Conservation (phyloP, 2,329 filamentous ascomycete species). For the Claviceps africana region DNA sequence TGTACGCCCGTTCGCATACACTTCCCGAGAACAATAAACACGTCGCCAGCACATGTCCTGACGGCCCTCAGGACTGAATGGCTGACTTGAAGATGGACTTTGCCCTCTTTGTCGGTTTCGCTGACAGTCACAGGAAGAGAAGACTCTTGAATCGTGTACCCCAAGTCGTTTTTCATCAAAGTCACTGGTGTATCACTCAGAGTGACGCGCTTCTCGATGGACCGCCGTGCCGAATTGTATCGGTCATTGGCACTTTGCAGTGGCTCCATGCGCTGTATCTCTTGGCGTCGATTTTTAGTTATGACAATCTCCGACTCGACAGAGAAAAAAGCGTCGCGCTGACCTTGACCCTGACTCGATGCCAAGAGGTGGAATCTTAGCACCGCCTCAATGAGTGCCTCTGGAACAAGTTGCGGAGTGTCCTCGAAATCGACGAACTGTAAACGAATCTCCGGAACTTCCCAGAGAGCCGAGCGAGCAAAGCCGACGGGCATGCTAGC, state of each 20-base stretch:
- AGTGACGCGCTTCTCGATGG: neutral
- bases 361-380: neutral
- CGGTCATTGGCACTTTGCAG: neutral
- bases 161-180: neutral
- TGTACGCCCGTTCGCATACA: neutral
- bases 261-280: neutral
- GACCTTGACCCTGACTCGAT: neutral
- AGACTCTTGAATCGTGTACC: neutral
- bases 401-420: neutral
- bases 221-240: neutral
- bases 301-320: conserved; percentile 1
- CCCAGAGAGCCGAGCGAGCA: neutral
- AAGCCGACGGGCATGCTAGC: conserved; percentile 1
- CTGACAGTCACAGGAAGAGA: neutral
- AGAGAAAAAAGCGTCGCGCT: neutral
- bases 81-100: neutral
- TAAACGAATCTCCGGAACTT: neutral
- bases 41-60: neutral
- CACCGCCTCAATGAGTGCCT: neutral
- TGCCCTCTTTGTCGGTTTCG: too few species aligned
- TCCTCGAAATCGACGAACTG: conserved; percentile 4
- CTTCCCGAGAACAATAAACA: neutral
- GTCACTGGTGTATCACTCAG: neutral
- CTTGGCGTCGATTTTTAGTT: neutral
- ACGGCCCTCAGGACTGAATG: neutral